Evolutionary conservation across 805 yeast species (phyloP), one percentile per base, ranked within the genome.

Genomic region (Metschnikowia amazonensis): DNA sequence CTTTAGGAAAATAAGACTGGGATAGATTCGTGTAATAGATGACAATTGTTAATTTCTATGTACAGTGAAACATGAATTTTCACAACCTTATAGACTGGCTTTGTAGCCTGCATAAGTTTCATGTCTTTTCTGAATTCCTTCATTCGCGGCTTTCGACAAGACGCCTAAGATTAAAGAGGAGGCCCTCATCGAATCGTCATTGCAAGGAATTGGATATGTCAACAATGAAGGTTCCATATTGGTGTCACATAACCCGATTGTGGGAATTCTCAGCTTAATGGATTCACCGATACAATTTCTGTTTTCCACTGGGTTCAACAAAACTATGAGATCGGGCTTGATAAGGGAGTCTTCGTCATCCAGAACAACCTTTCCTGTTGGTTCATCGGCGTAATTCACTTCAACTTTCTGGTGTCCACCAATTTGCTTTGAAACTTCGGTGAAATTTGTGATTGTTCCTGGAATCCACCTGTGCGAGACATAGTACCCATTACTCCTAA

Each of bases 151-250:
- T 60, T 77, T 83, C 18, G 94, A 82, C 50, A 94, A 74, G 16
- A 90, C 82, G 48, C 98, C 97, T 44, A 81, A 70, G 55, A 94
- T 77, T 53, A 94, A 72, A 52, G 87, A 84, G 8, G 85, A 81
- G 6, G 95, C 79, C 64, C 99, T 79, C 47, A 81, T 69, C 6
- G 95, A 84, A 63, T 90, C 97, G 64, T 94, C 98, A 63, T 94
- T 94, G 51, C 95, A 95, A 14, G 98, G 98, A 54, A 94, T 86
- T 42, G 98, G 95, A 61, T 94, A 94, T 1, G 97, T 89, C 44
- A 92, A 86, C 55, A 85, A 69, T 13, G 86, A 79, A 7, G 97
- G 95, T 62, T 94, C 97, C 63, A 86, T 82, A 66, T 94, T 92
- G 18, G 98, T 90, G 67, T 94, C 99, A 51, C 94, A 81, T 47